Evolutionary conservation across 73 alveolate genomes (phyloP), one percentile per base, ranked within the genome.

Genomic region (Paramecium tetraurelia): DNA sequence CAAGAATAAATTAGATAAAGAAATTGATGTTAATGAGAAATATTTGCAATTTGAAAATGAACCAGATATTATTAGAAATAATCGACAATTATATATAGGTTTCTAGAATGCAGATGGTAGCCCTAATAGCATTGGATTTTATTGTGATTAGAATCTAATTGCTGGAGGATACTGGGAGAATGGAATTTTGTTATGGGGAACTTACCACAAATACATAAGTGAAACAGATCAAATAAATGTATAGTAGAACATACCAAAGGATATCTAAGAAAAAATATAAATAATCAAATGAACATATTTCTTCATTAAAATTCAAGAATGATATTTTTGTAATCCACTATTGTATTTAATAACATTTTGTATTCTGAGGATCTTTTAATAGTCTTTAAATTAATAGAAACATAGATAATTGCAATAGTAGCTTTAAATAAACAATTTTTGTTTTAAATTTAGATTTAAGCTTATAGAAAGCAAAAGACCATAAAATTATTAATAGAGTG

Each of bases 401-500:
- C 2, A 1, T 1, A 27, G 31, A 27, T 27, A 27, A 27, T 27
- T 27, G 31, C 1, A 27, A 27, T 27, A 27, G 0, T 27, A 27
- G 31, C n/a, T n/a, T n/a, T n/a, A n/a, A n/a, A n/a, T n/a, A n/a
- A 27, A 27, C 31, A 27, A 27, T 27, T 27, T 27, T 27, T 27
- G 1, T 1, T 27, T 27, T 27, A 27, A 27, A 27, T 27, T 27
- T 27, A 27, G 31, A 27, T 27, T 27, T 27, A 27, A 27, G 31
- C 31, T 27, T 27, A n/a, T 27, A 27, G 31, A 27, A 27, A 27
- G 1, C 31, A 27, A 27, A 27, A 27, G 31, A 27, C 31, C 31
- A 27, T 68, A 89, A 22, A 72, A 71, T 71, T 41, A 89, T 71
- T 58, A 71, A 83, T 27, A 85, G 92, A 35, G 92, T 89, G 35